These are phyloP conservation scores for Apiotrichum veenhuisii DNA, from an alignment of 1,284 basidiomycete species.

Conservation along the genomic window DNA sequence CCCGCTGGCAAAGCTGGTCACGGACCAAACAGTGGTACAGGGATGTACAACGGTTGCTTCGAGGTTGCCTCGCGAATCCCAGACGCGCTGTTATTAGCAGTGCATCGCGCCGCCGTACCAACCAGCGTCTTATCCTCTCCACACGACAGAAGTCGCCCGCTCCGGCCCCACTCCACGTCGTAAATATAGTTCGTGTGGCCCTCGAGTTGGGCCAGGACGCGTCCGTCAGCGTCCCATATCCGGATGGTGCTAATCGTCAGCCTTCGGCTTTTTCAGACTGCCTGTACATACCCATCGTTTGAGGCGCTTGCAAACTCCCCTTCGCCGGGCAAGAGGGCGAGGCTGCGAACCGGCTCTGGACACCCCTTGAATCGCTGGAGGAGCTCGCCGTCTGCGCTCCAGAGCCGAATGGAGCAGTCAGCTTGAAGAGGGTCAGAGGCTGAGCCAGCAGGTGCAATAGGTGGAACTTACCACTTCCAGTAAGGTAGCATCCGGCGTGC, in stretches of 20 bases:
- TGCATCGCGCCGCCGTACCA: constrained; percentile 1
- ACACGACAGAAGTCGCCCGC: constrained; percentile 23
- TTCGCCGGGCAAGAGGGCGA: constrained; percentile 22
- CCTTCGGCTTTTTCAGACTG: neutral
- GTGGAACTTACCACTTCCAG: constrained; percentile 18
- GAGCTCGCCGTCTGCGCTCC: constrained; percentile 22
- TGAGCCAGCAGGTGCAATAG: neutral
- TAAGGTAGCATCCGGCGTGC: constrained; percentile 23
- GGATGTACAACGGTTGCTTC: constrained; percentile 24
- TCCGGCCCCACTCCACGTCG: constrained; percentile 11
- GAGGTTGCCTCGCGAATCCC: constrained; percentile 12
- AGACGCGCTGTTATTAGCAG: constrained; percentile 17
- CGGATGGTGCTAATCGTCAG: constrained; percentile 22
- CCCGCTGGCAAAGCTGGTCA: constrained; percentile 24
- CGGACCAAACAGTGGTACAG: constrained; percentile 38
- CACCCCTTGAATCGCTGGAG: constrained; percentile 28
- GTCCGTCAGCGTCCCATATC: constrained; percentile 24
- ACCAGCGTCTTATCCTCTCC: constrained; percentile 40
- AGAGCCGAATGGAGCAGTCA: constrained; percentile 30
- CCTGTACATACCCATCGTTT: neutral
- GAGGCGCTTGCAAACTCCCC: constrained; percentile 17
- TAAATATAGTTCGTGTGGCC: constrained; percentile 38
- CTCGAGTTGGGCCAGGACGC: constrained; percentile 9
- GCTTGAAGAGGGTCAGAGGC: constrained; percentile 12
- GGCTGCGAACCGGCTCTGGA: constrained; percentile 32